Evolutionary conservation across 2,329 filamentous ascomycete species (phyloP).

Genomic region (Pseudogymnoascus sp.): DNA sequence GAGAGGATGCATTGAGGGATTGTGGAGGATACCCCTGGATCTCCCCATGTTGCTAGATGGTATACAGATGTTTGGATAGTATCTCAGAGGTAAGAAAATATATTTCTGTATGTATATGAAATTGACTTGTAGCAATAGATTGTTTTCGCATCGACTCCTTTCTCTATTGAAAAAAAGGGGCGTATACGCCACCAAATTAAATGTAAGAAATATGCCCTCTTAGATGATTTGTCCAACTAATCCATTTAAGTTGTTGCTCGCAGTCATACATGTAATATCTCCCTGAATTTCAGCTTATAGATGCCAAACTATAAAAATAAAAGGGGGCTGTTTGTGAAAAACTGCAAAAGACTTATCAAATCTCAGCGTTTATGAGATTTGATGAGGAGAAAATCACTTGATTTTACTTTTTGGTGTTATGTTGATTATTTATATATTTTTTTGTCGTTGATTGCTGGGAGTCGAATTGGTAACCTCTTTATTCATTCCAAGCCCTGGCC

Average conservation of each 20-base stretch:
- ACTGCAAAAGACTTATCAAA: slow-evolving; percentile 4
- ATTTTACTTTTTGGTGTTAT: slow-evolving; percentile 1
- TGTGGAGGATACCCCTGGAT: too few species aligned
- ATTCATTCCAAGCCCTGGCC: slow-evolving; percentile 2
- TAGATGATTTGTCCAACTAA: neutral
- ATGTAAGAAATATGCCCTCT: neutral
- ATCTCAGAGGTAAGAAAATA: neutral
- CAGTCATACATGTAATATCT: neutral
- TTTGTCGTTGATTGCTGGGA: neutral
- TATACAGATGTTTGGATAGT: neutral
- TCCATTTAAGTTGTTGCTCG: neutral
- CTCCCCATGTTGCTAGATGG: neutral
- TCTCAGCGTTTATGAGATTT: neutral
- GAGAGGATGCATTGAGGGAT: neutral
- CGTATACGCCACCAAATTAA: neutral
- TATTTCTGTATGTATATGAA: neutral
- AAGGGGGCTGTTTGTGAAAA: neutral
- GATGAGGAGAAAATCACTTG: slow-evolving; percentile 1
- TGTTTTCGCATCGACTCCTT: neutral
- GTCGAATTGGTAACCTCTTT: neutral
- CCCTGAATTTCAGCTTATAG: neutral
- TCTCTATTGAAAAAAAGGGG: neutral
- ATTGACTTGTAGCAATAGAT: neutral
- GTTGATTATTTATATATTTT: neutral
- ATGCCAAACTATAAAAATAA: neutral